Percentiles rank a stretch among this genome's conserved stretches.
Evolutionary conservation across 345 rosid genomes (phyloP).

Genomic region (Odontarrhena argentea): DNA sequence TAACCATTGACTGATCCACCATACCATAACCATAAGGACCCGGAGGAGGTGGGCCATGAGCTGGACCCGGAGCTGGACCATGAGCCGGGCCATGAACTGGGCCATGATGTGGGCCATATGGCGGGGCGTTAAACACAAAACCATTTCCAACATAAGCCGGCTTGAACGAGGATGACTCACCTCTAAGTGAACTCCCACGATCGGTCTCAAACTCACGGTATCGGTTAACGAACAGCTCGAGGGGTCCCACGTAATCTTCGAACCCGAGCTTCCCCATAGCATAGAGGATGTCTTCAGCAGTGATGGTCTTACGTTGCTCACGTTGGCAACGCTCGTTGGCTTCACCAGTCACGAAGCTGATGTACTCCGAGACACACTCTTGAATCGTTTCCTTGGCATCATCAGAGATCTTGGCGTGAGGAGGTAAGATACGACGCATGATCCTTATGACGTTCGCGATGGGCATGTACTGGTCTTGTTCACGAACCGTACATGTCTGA

Average conservation of each 20-base stretch:
- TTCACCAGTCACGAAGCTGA: conserved; percentile 71
- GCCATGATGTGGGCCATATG: conserved; percentile 10
- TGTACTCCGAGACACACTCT: conserved; percentile 73
- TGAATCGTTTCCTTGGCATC: conserved; percentile 73
- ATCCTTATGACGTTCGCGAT: conserved; percentile 72
- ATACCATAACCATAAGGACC: conserved; percentile 33
- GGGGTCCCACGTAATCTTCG: conserved; percentile 57
- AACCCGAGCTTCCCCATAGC: conserved; percentile 72
- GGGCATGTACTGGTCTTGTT: conserved; percentile 73
- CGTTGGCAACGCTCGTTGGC: conserved; percentile 74
- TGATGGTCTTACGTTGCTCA: conserved; percentile 71
- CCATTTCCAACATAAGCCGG: conserved; percentile 22
- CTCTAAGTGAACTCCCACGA: conserved; percentile 36
- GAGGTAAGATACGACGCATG: conserved; percentile 61
- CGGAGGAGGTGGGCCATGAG: conserved; percentile 14
- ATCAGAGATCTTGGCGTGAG: conserved; percentile 71
- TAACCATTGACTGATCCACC: conserved; percentile 37
- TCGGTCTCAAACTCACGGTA: conserved; percentile 55
- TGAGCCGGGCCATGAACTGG: not conserved
- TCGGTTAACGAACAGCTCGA: conserved; percentile 45
- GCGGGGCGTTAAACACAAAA: conserved; percentile 29
- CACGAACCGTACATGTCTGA: conserved; percentile 43
- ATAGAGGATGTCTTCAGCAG: conserved; percentile 69
- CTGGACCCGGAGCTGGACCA: conserved; percentile 13
- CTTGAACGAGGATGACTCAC: conserved; percentile 26